Evolutionary conservation across 169 alveolate genomes (phyloP).

Genomic region (Plasmodium inui): DNA sequence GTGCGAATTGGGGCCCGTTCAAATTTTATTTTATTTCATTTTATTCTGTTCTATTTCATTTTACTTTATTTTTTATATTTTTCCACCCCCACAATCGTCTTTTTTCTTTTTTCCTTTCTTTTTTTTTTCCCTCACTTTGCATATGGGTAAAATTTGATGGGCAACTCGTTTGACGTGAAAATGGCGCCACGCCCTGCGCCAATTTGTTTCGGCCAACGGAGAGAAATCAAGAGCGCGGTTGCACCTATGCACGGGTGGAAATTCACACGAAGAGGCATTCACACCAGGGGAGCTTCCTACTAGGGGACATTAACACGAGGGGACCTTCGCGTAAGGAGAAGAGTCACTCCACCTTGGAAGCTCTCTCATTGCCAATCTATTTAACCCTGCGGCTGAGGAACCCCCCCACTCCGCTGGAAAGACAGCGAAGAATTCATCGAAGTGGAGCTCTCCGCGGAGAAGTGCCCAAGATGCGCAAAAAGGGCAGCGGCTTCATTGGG

Average conservation of each 20-base stretch:
- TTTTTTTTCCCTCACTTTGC: background rate
- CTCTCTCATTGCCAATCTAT: background rate
- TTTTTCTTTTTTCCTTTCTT: too few species aligned
- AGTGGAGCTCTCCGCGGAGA: background rate
- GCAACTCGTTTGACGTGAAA: background rate
- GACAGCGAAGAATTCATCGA: background rate
- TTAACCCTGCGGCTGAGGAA: background rate
- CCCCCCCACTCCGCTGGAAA: background rate
- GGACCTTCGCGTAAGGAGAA: background rate
- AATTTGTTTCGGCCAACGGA: background rate
- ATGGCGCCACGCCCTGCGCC: background rate
- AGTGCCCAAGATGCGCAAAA: constrained; percentile 8
- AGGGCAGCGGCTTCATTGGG: constrained; percentile 31
- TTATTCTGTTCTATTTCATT: too few species aligned
- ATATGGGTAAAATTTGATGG: background rate
- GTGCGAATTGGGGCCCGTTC: background rate
- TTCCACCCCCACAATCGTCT: background rate
- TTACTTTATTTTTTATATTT: too few species aligned
- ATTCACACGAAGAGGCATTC: too few species aligned
- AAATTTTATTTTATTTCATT: too few species aligned
- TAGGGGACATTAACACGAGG: too few species aligned
- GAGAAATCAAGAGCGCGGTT: background rate
- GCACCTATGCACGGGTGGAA: background rate
- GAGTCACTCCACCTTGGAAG: background rate
- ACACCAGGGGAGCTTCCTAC: too few species aligned